Percentiles rank a stretch among this genome's conserved stretches.
Conservation (phyloP, 371 early-diverging fungal genomes). For the Nematocida displodere region DNA sequence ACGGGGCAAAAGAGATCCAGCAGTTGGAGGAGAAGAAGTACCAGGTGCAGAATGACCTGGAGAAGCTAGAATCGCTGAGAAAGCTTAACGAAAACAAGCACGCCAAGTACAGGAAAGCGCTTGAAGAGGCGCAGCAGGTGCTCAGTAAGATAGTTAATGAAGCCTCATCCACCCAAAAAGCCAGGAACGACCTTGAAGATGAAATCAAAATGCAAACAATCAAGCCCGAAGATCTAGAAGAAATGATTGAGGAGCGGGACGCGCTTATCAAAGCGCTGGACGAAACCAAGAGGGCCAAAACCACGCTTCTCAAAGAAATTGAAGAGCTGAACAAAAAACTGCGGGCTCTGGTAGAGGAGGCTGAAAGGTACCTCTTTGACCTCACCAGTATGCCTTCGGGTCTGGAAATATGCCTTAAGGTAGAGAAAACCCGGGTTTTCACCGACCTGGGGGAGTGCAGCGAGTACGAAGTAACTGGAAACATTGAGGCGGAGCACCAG, state of each 20-base stretch:
- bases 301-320: constrained; percentile 41
- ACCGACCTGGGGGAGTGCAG: constrained; percentile 29
- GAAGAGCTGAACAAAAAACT: constrained; percentile 48
- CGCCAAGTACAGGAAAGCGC: constrained; percentile 54
- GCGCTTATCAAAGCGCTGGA: constrained; percentile 60
- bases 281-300: constrained; percentile 61
- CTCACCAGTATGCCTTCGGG: constrained; percentile 31
- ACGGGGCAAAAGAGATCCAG: constrained; percentile 48
- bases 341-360: constrained; percentile 38
- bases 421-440: constrained; percentile 27
- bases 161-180: constrained; percentile 19
- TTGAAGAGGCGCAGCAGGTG: constrained; percentile 41
- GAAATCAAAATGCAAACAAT: constrained; percentile 71
- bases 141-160: constrained; percentile 53
- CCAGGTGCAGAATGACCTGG: constrained; percentile 55
- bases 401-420: constrained; percentile 36
- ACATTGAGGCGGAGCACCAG: constrained; percentile 40
- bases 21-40: constrained; percentile 53
- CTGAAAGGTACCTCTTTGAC: constrained; percentile 56
- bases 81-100: constrained; percentile 59
- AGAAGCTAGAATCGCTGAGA: constrained; percentile 49
- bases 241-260: constrained; percentile 70
- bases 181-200: constrained; percentile 62
- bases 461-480: constrained; percentile 29
- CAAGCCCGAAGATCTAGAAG: constrained; percentile 72